Percentiles rank a stretch among this genome's conserved stretches.
These are phyloP conservation scores for Yarrowia sp. DNA, from an alignment of 805 yeast genomes.

Conservation along the genomic window DNA sequence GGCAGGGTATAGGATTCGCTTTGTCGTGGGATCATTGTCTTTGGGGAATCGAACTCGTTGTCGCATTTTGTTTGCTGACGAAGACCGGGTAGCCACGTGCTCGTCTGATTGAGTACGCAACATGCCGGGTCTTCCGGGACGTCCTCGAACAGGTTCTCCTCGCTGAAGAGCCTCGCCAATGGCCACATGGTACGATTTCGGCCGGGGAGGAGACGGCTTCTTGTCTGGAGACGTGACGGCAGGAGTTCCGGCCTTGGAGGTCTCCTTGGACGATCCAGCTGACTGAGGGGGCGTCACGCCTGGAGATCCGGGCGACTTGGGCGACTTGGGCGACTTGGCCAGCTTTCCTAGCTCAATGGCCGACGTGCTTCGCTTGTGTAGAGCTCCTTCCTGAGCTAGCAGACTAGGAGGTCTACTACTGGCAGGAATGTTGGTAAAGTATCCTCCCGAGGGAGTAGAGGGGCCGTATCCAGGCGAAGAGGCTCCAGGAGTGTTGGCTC, in stretches of 20 bases:
- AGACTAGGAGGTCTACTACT: constrained; percentile 9
- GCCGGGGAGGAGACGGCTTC: constrained; percentile 24
- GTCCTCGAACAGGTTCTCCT: constrained; percentile 12
- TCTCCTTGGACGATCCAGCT: constrained; percentile 3
- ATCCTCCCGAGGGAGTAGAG: constrained; percentile 4
- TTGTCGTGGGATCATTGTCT: constrained; percentile 45
- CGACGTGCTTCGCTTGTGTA: constrained; percentile 25
- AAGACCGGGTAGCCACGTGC: constrained; percentile 13
- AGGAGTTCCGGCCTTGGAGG: neutral
- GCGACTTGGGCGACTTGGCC: constrained; percentile 4
- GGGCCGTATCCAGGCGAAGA: constrained; percentile 1
- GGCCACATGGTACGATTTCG: constrained; percentile 21
- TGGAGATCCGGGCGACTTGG: constrained; percentile 14
- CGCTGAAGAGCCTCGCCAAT: constrained; percentile 19
- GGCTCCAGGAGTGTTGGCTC: constrained; percentile 35
- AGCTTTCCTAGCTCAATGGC: constrained; percentile 23
- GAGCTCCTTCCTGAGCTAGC: neutral
- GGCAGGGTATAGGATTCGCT: constrained; percentile 43
- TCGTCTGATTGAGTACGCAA: constrained; percentile 36
- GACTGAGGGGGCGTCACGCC: constrained; percentile 6
- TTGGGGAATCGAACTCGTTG: constrained; percentile 47
- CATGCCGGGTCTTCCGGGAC: constrained; percentile 26
- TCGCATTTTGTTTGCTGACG: constrained; percentile 6
- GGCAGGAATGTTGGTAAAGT: constrained; percentile 12
- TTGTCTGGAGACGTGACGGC: neutral